A percentile compares a stretch with the other conserved stretches of the same genome.
phyloP scores from a whole-genome alignment of 306 rosid genomes.

The Herpetospermum pedunculosum region DNA sequence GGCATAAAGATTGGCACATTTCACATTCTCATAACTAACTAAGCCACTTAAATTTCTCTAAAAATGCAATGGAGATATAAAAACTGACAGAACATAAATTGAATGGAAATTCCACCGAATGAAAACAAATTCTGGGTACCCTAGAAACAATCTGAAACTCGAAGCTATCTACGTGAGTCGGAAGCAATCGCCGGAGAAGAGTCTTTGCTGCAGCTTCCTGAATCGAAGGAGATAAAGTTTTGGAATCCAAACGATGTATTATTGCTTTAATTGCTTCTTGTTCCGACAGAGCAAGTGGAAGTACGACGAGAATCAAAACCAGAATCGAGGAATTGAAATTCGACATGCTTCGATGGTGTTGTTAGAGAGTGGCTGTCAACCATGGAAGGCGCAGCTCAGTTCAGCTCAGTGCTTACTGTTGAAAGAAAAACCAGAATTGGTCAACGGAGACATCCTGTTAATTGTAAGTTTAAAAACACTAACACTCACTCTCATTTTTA shows the following conservation, averaged over 20 bases:
- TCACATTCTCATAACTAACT: not conserved
- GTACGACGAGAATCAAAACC: conserved; percentile 22
- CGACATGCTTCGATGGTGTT: conserved; percentile 19
- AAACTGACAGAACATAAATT: not conserved
- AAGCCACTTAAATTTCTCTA: not conserved
- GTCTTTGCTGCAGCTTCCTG: conserved; percentile 70
- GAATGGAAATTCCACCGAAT: not conserved
- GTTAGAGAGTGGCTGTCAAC: not conserved
- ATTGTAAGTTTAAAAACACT: too few relatives aligned
- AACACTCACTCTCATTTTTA: too few relatives aligned
- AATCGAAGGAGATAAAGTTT: conserved; percentile 42
- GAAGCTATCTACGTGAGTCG: conserved; percentile 27
- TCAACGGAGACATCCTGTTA: not conserved
- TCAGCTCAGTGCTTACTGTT: not conserved
- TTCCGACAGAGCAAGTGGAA: conserved; percentile 21
- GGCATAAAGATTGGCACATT: not conserved
- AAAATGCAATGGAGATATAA: not conserved
- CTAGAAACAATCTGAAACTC: conserved; percentile 44
- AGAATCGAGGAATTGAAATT: conserved; percentile 26
- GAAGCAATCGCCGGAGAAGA: conserved; percentile 57
- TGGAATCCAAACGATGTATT: conserved; percentile 56
- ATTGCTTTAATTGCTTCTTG: conserved; percentile 42
- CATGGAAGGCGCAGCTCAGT: not conserved
- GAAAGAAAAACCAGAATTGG: not conserved
- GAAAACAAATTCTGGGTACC: conserved; percentile 23